Evolutionary conservation across 345 rosid species (phyloP), one percentile per base, ranked within the genome.

Genomic region (Populus euphratica): DNA sequence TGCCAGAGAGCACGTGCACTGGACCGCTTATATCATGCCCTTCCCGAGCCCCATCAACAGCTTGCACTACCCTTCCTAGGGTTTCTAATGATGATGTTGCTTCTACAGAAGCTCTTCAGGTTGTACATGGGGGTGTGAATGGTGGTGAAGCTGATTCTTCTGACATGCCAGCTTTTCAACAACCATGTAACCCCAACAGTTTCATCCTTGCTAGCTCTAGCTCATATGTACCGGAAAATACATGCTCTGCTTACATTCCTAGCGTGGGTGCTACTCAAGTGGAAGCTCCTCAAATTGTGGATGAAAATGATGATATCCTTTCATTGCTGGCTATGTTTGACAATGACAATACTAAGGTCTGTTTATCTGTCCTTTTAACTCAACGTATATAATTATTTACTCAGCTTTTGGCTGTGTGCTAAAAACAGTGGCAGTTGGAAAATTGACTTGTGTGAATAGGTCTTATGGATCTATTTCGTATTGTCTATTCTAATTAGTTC

Each of bases 281-380:
- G 47, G 83, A 68, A 43, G 76, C 66, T 61, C 44, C 85, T 73
- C 85, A 38, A 25, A 29, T 68, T 65, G 66, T 59, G 5, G 68
- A 23, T 59, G 81, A 68, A 1, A 11, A 41, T 20, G 83, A 81
- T 38, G 86, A 79, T 44, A 17, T 87, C 12, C 21, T 29, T 33
- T 18, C 81, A 8, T 38, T 83, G 89, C 43, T 88, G 77, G 88
- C 8, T 72, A 1, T 39, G 41, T 85, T 89, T 64, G 82, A 21
- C 61, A 71, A 77, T 64, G 69, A 18, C 49, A 70, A 65, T 33
- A 68, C 69, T 49, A 78, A 85, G 82, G 88, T 82, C 21, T 41
- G 70, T 67, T 56, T 20, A 27, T 73, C 21, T 62, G 1, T 44
- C 69, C 72, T 23, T 73, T 5, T 1, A 11, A 2, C 68, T 65